Percentiles rank a stretch among this genome's conserved stretches.
These are phyloP conservation scores for Globisporangium parvum DNA, from an alignment of 352 stramenopile species.

Conservation along the genomic window DNA sequence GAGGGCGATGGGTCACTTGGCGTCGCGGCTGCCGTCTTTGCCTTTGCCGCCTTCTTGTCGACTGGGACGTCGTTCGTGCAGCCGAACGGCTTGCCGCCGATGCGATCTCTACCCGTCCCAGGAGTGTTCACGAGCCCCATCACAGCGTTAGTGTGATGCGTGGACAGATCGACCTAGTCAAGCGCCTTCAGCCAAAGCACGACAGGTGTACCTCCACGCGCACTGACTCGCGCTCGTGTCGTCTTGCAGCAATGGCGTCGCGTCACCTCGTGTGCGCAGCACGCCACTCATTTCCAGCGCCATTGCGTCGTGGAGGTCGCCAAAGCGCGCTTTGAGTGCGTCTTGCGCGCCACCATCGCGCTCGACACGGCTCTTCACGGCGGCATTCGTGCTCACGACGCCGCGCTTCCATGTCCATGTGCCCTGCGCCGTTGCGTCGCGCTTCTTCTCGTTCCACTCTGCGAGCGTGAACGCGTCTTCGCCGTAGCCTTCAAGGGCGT, in stretches of 20 bases:
- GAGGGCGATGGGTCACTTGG: neutral
- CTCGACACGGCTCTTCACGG: constrained; percentile 36
- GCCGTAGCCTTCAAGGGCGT: constrained; percentile 47
- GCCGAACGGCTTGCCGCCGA: constrained; percentile 40
- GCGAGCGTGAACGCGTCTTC: constrained; percentile 41
- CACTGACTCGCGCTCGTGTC: constrained; percentile 12
- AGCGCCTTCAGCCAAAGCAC: neutral
- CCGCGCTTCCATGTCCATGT: constrained; percentile 44
- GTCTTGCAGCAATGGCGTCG: neutral
- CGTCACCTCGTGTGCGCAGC: neutral
- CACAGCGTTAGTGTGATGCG: neutral
- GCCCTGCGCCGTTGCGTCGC: constrained; percentile 21
- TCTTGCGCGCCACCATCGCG: constrained; percentile 19
- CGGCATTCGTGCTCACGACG: constrained; percentile 24
- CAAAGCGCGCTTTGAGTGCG: constrained; percentile 26
- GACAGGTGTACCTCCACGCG: constrained; percentile 24
- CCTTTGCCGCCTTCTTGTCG: constrained; percentile 8
- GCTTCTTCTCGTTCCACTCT: constrained; percentile 53
- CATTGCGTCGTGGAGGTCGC: constrained; percentile 29
- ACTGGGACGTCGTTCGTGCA: constrained; percentile 33
- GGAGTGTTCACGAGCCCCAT: no score
- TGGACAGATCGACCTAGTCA: no score
- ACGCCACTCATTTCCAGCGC: constrained; percentile 23
- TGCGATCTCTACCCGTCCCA: constrained; percentile 20
- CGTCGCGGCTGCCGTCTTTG: neutral